Base-by-base conservation (phyloP, 192 early-diverging fungal genomes). In the Podila epicladia region DNA sequence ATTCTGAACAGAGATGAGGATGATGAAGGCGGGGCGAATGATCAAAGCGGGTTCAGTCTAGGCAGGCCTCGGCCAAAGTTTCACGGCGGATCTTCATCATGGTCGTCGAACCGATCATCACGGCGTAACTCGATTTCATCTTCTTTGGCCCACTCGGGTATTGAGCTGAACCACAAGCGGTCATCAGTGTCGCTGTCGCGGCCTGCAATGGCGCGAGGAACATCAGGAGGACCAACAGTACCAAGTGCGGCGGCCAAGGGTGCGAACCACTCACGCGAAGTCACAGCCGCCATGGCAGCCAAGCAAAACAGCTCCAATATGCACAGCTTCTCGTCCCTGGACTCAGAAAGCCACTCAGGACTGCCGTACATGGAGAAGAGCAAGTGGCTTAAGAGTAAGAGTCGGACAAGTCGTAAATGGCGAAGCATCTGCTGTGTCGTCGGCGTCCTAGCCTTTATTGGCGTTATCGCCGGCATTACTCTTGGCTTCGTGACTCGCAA, bases 1-100 rank as follows among this genome's bases (percentile, higher is more conserved):
- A 22, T 64, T 20, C 22, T 76, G 62, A 76, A 70, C 57, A 48
- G 35, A 38, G 74, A 76, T 15, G 74, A 76, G n/a, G 72, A 73
- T n/a, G 64, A 66, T 19, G 67, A 65, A 8, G 67, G 57, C 0
- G 58, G 51, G 8, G 17, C 9, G 8, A 57, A 60, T 4, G 32
- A 33, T n/a, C 5, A 17, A 24, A 41, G 67, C n/a, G 22, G 28
- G 8, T 55, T 55, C 53, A n/a, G 48, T 49, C 22, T 76, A 19
- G 24, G 17, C 2, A 28, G 32, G 4, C 74, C 74, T 31, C 60
- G 38, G 24, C 74, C 74, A 9, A 53, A 50, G 15, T 76, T 76
- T 28, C 67, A 38, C 22, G 29, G 50, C 17, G 15, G 41, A 45
- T 5, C 53, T 37, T 48, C 48, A 2, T 28, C 7, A 22, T 11